Percentiles rank a stretch among this genome's conserved stretches.
phyloP scores from a whole-genome alignment of 2,329 filamentous ascomycete species.

The Fusarium bactridioides region DNA sequence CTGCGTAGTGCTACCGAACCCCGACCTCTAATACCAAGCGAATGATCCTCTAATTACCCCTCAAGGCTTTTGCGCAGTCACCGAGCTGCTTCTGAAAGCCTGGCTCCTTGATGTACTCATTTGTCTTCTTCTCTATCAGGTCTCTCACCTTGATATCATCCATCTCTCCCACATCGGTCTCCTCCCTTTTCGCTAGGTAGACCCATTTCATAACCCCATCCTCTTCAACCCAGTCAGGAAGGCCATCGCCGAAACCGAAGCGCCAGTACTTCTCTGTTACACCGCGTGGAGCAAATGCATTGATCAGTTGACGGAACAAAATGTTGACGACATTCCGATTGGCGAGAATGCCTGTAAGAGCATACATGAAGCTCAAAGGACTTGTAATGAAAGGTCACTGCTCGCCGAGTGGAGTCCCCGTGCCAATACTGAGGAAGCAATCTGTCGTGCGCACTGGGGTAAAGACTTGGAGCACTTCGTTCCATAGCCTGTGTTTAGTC shows the following conservation, averaged over 20 bases:
- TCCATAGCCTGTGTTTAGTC: too few species aligned
- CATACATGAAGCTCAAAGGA: too few species aligned
- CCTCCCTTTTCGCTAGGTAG: accelerated
- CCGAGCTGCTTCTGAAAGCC: too few species aligned
- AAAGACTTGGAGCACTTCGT: background rate
- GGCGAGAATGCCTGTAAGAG: background rate
- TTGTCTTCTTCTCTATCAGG: accelerated
- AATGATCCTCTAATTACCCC: accelerated
- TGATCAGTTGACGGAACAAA: background rate
- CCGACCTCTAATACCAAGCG: accelerated
- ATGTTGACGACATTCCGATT: background rate
- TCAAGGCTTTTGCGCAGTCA: too few species aligned
- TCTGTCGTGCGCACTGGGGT: background rate
- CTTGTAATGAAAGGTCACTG: too few species aligned
- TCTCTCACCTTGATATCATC: accelerated
- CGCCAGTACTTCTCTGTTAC: background rate
- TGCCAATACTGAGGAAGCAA: background rate
- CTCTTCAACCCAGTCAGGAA: too few species aligned
- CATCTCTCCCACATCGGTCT: too few species aligned
- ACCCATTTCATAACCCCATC: too few species aligned
- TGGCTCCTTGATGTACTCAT: accelerated
- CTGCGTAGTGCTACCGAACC: too few species aligned
- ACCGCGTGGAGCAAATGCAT: background rate
- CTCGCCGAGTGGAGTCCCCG: background rate
- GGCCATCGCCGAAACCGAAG: background rate